These are phyloP conservation scores for Scleroderma citrinum DNA, from an alignment of 768 basidiomycete species.

Conservation along the genomic window DNA sequence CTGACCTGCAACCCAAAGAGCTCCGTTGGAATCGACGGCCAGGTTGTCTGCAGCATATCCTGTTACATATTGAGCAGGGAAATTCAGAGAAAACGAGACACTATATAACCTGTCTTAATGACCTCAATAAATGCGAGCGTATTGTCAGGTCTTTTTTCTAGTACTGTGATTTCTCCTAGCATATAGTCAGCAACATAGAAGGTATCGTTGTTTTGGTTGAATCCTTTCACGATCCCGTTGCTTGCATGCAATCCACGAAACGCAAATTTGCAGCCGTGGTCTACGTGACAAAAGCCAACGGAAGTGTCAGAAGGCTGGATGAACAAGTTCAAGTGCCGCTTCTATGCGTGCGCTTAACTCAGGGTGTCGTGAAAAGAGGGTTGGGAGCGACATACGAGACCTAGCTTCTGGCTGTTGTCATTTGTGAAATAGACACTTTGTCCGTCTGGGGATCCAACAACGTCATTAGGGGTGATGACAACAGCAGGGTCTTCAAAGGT, in stretches of 20 bases:
- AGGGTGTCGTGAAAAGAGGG: background rate
- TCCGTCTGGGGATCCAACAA: conserved; percentile 62
- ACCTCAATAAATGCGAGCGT: conserved; percentile 48
- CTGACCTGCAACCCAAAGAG: conserved; percentile 58
- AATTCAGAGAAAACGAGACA: conserved; percentile 6
- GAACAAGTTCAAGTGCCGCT: conserved; percentile 20
- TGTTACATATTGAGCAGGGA: conserved; percentile 16
- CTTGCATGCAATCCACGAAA: conserved; percentile 42
- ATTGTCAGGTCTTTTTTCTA: conserved; percentile 56
- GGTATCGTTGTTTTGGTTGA: conserved; percentile 43
- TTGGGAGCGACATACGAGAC: conserved; percentile 37
- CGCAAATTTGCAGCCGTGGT: conserved; percentile 57
- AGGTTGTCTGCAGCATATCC: conserved; percentile 58
- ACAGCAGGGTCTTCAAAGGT: conserved; percentile 49
- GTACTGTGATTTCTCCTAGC: conserved; percentile 42
- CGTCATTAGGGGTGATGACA: conserved; percentile 63
- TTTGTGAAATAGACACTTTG: conserved; percentile 67
- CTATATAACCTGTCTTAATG: conserved; percentile 44
- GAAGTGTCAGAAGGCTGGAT: conserved; percentile 37
- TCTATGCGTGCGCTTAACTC: conserved; percentile 10
- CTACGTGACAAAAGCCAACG: conserved; percentile 59
- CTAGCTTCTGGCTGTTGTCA: conserved; percentile 50
- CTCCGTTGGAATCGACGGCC: conserved; percentile 51
- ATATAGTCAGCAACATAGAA: conserved; percentile 51
- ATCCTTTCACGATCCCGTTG: conserved; percentile 57